A percentile compares a stretch with the other conserved stretches of the same genome.
phyloP scores from a whole-genome alignment of 208 protist genomes.

The Crithidia expoeki region DNA sequence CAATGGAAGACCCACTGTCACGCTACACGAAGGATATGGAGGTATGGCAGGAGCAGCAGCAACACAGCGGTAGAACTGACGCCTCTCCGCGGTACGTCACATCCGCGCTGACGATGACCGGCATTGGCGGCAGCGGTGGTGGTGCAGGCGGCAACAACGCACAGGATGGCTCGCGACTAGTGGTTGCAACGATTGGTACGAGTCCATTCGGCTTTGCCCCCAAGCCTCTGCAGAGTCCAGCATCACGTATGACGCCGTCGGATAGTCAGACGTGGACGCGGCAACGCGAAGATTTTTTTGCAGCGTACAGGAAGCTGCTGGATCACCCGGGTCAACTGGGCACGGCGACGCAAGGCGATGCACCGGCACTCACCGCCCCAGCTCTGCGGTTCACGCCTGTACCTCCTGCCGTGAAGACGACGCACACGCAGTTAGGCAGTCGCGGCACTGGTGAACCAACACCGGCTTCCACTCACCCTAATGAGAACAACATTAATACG shows the following conservation, averaged over 20 bases:
- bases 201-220: slow-evolving; percentile 51
- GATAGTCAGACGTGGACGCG: slow-evolving; percentile 58
- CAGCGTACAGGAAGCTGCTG: slow-evolving; percentile 31
- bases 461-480: background rate
- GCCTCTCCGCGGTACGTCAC: slow-evolving; percentile 20
- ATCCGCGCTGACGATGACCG: background rate
- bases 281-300: slow-evolving; percentile 73
- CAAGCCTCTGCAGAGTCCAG: slow-evolving; percentile 56
- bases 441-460: background rate
- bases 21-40: slow-evolving; percentile 34
- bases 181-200: slow-evolving; percentile 56
- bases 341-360: background rate
- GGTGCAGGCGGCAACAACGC: slow-evolving; percentile 2
- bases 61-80: slow-evolving; percentile 12
- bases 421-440: background rate
- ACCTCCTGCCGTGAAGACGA: background rate
- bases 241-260: slow-evolving; percentile 32
- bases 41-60: slow-evolving; percentile 40
- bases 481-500: background rate
- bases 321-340: background rate
- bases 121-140: background rate
- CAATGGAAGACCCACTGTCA: slow-evolving; percentile 25
- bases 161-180: slow-evolving; percentile 26
- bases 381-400: slow-evolving; percentile 13
- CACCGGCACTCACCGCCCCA: slow-evolving; percentile 10